Conservation (phyloP, 2,329 filamentous ascomycete species). For the Calycina herbarum region DNA sequence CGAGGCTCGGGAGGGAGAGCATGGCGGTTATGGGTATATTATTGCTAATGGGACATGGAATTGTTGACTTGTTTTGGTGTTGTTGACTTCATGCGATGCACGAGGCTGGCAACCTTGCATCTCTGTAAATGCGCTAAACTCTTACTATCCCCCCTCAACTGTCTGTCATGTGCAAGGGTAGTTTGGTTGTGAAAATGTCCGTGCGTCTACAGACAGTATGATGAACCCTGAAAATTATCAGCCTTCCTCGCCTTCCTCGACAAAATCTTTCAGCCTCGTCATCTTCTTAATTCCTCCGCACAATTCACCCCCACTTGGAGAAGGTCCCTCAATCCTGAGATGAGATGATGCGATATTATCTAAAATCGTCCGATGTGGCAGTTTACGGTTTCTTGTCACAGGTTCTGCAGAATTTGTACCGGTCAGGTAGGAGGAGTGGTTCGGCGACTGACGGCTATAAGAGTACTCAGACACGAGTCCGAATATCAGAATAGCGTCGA, state of each 20-base stretch:
- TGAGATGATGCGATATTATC: neutral
- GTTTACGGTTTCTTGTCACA: neutral
- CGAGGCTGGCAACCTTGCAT: neutral
- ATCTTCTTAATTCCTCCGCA: neutral
- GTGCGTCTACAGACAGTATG: no score
- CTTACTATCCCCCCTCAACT: no score
- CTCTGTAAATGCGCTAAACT: neutral
- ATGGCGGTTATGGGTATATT: constrained; percentile 38
- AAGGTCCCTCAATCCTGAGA: neutral
- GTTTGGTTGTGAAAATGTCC: no score
- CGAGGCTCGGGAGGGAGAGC: constrained; percentile 64
- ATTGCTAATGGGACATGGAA: neutral
- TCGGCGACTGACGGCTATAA: no score
- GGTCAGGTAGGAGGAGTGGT: neutral
- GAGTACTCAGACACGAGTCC: no score
- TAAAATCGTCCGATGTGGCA: neutral
- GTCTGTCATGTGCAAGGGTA: no score
- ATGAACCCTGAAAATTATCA: neutral
- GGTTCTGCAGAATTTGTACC: neutral
- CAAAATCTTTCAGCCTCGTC: neutral
- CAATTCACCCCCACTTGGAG: neutral
- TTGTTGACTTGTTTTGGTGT: neutral
- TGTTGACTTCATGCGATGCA: neutral
- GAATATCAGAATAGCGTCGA: no score
- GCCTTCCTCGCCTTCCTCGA: neutral